Evolutionary conservation across 1,284 basidiomycete genomes (phyloP).

Genomic region (Apiotrichum gracile): DNA sequence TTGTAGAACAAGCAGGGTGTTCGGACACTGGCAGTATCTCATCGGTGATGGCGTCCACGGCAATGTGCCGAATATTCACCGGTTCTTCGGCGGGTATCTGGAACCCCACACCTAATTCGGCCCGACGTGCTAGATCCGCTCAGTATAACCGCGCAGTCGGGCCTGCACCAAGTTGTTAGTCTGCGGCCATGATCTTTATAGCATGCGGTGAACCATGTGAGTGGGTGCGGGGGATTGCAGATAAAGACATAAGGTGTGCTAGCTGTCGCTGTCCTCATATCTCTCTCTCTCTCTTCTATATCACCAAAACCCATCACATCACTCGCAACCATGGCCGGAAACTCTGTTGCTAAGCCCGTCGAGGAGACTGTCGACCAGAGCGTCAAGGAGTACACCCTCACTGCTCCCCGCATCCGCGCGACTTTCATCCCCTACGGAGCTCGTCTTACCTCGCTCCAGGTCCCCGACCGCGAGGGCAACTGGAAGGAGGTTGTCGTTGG

Average conservation of each 20-base stretch:
- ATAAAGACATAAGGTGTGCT: not conserved
- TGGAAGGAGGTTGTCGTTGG: conserved; percentile 32
- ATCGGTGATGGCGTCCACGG: not conserved
- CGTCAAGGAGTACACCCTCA: conserved; percentile 22
- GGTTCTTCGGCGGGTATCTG: not conserved
- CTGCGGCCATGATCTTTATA: no score
- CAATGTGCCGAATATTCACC: not conserved
- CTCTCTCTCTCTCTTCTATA: not conserved
- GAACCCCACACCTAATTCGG: not conserved
- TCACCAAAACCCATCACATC: no score
- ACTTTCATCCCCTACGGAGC: conserved; percentile 33
- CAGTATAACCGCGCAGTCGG: not conserved
- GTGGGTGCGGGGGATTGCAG: not conserved
- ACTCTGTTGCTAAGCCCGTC: not conserved
- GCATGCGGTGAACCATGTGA: not conserved
- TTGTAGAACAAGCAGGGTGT: no score
- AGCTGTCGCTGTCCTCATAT: not conserved
- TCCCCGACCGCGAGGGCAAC: conserved; percentile 20
- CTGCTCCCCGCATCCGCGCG: conserved; percentile 29
- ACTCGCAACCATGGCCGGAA: not conserved
- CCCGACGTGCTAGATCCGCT: not conserved
- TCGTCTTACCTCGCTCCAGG: conserved; percentile 27
- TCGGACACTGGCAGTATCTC: no score
- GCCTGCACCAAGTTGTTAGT: no score
- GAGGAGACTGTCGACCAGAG: not conserved